These are phyloP conservation scores for Fusarium chaquense DNA, from an alignment of 2,329 filamentous ascomycete species.

Conservation along the genomic window DNA sequence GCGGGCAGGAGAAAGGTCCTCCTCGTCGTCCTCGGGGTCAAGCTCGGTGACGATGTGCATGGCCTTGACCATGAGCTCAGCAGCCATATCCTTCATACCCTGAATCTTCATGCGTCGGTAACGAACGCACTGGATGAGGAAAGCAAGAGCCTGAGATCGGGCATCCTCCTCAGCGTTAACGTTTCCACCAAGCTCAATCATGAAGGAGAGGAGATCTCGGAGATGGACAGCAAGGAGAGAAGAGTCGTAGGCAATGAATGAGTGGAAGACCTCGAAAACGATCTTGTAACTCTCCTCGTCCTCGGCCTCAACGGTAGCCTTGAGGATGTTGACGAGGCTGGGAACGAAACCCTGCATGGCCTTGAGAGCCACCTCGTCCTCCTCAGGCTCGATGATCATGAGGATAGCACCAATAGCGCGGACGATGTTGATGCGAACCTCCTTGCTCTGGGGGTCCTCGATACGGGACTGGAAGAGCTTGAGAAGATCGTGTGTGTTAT, in stretches of 20 bases:
- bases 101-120: slow-evolving; percentile 98
- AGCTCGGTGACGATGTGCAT: slow-evolving; percentile 93
- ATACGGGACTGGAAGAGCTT: slow-evolving; percentile 88
- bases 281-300: slow-evolving; percentile 92
- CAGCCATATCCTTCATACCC: slow-evolving; percentile 83
- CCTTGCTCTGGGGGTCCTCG: slow-evolving; percentile 87
- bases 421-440: slow-evolving; percentile 95
- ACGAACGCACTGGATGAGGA: slow-evolving; percentile 91
- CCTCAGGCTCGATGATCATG: slow-evolving; percentile 88
- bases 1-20: slow-evolving; percentile 83
- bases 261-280: slow-evolving; percentile 97
- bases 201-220: slow-evolving; percentile 90
- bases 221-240: slow-evolving; percentile 87
- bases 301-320: slow-evolving; percentile 80
- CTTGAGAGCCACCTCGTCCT: slow-evolving; percentile 79
- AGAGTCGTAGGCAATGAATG: slow-evolving; percentile 89
- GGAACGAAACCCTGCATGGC: slow-evolving; percentile 85
- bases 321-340: slow-evolving; percentile 88
- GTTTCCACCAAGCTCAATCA: slow-evolving; percentile 87
- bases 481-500: slow-evolving; percentile 84
- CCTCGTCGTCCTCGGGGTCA: slow-evolving; percentile 79
- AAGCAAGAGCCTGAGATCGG: slow-evolving; percentile 88
- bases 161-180: slow-evolving; percentile 84
- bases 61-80: slow-evolving; percentile 87
- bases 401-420: slow-evolving; percentile 89